These are phyloP conservation scores for Ustilago sp. DNA, from an alignment of 1,284 basidiomycete genomes.

Conservation along the genomic window DNA sequence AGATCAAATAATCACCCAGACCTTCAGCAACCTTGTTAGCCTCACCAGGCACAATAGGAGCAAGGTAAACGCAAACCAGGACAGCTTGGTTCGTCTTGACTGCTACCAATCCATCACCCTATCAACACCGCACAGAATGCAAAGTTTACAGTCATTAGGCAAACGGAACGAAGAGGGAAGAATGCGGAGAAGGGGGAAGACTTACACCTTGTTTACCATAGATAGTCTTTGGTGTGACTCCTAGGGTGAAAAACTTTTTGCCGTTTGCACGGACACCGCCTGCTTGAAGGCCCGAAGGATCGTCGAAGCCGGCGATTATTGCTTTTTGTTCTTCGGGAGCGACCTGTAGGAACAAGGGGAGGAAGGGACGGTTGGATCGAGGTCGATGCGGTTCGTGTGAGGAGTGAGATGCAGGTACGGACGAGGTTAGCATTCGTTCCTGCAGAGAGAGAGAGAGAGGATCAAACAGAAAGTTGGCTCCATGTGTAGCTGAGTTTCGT, in stretches of 20 bases:
- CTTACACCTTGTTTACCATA: slow-evolving; percentile 85
- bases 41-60: slow-evolving; percentile 78
- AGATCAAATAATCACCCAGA: slow-evolving; percentile 65
- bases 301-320: slow-evolving; percentile 74
- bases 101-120: slow-evolving; percentile 84
- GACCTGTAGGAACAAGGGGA: slow-evolving; percentile 73
- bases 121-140: not conserved
- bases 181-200: not conserved
- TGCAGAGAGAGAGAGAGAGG: too few species aligned
- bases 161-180: not conserved
- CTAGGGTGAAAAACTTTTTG: slow-evolving; percentile 83
- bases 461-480: too few species aligned
- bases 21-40: slow-evolving; percentile 79
- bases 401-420: not conserved
- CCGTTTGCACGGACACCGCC: slow-evolving; percentile 79
- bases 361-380: not conserved
- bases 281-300: slow-evolving; percentile 71
- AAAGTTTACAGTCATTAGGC: slow-evolving; percentile 10
- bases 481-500: too few species aligned
- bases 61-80: slow-evolving; percentile 81
- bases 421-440: too few species aligned
- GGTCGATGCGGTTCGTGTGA: not conserved
- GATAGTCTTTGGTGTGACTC: slow-evolving; percentile 76
- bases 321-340: slow-evolving; percentile 80
- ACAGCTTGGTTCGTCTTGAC: slow-evolving; percentile 91